A percentile compares a stretch with the other conserved stretches of the same genome.
phyloP scores from a whole-genome alignment of 177 flowering plant genomes.

The Vitis hybrid region DNA sequence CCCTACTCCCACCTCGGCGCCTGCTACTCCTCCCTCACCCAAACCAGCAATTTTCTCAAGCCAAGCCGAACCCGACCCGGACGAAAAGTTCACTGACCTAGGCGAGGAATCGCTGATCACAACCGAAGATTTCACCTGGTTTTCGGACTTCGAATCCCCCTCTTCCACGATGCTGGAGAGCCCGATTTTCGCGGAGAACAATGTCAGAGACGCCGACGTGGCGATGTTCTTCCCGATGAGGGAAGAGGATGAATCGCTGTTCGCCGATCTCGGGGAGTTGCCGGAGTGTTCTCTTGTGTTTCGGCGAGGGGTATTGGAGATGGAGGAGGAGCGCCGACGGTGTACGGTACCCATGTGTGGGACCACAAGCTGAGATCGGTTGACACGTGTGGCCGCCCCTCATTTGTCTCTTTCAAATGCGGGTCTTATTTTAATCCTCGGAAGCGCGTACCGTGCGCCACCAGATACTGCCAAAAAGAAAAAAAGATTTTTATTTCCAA shows the following conservation, averaged over 20 bases:
- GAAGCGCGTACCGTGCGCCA: constrained; percentile 26
- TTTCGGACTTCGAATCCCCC: constrained; percentile 54
- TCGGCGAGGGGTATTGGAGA: constrained; percentile 35
- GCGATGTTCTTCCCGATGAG: constrained; percentile 55
- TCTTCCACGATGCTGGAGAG: constrained; percentile 48
- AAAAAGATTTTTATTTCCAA: background rate
- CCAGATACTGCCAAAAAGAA: constrained; percentile 7
- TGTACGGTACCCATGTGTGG: constrained; percentile 43
- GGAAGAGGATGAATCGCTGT: constrained; percentile 79
- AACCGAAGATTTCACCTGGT: constrained; percentile 53
- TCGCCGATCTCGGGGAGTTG: constrained; percentile 89
- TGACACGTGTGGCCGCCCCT: constrained; percentile 14
- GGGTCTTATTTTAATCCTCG: background rate
- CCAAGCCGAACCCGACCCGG: constrained; percentile 9
- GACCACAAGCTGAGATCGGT: constrained; percentile 31
- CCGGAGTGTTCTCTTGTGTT: constrained; percentile 85
- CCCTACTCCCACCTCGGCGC: background rate
- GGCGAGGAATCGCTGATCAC: constrained; percentile 29
- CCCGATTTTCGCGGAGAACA: constrained; percentile 39
- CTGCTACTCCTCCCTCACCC: constrained; percentile 6
- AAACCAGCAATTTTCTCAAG: background rate
- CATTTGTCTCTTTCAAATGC: background rate
- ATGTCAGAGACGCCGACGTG: constrained; percentile 28
- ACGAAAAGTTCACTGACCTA: constrained; percentile 30
- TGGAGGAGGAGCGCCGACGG: constrained; percentile 27